Conservation (phyloP, 805 yeast genomes). For the Spathaspora sp. region DNA sequence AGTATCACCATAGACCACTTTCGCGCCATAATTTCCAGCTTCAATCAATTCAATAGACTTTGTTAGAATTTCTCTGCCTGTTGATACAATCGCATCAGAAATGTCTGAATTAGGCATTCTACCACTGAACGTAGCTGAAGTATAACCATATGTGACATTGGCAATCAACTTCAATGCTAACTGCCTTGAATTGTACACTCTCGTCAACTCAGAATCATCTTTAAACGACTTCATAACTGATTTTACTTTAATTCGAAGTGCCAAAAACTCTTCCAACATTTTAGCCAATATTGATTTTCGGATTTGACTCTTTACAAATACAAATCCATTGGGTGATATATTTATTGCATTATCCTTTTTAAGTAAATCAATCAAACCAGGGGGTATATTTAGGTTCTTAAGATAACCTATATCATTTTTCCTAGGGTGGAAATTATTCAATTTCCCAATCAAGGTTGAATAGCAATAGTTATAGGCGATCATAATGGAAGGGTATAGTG, state of each 20-base stretch:
- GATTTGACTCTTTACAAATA: slow-evolving; percentile 63
- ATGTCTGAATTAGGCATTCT: slow-evolving; percentile 96
- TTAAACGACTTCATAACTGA: slow-evolving; percentile 57
- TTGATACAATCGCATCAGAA: slow-evolving; percentile 90
- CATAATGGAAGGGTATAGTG: slow-evolving; percentile 87
- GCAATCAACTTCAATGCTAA: slow-evolving; percentile 86
- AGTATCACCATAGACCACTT: slow-evolving; percentile 95
- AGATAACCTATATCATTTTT: slow-evolving; percentile 56
- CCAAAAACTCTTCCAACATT: slow-evolving; percentile 81
- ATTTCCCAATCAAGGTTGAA: slow-evolving; percentile 64
- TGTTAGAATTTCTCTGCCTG: slow-evolving; percentile 82
- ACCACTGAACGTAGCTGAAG: slow-evolving; percentile 93
- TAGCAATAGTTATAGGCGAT: slow-evolving; percentile 90
- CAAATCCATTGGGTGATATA: slow-evolving; percentile 83
- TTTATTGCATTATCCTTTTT: slow-evolving; percentile 47
- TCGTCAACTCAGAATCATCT: slow-evolving; percentile 45
- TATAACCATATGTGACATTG: slow-evolving; percentile 93
- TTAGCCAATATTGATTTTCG: slow-evolving; percentile 74
- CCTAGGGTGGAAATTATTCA: slow-evolving; percentile 48
- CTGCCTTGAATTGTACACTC: slow-evolving; percentile 71
- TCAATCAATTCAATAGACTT: slow-evolving; percentile 71
- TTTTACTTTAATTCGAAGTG: slow-evolving; percentile 75
- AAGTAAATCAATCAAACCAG: slow-evolving; percentile 53
- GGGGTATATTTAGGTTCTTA: slow-evolving; percentile 39
- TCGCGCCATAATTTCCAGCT: slow-evolving; percentile 68